Evolutionary conservation across 2,329 filamentous ascomycete genomes (phyloP), one percentile per base, ranked within the genome.

Genomic region (Xylariomycetidae sp.): DNA sequence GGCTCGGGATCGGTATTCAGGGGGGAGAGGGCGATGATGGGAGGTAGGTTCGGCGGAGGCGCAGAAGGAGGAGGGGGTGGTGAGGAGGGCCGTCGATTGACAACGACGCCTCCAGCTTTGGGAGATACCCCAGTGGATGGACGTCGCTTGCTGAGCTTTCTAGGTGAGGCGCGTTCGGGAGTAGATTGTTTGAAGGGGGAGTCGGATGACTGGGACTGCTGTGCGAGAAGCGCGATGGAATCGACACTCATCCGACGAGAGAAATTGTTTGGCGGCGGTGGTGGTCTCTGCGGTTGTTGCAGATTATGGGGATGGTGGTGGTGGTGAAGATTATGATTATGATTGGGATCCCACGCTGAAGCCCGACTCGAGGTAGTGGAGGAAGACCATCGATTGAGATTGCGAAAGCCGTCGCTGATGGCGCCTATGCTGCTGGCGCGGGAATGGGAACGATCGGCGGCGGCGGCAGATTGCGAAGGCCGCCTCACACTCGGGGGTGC

Each of bases 321-420:
- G n/a, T n/a, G n/a, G n/a, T n/a, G n/a, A n/a, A n/a, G n/a, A n/a
- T n/a, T n/a, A n/a, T n/a, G n/a, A n/a, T n/a, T n/a, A n/a, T n/a
- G n/a, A n/a, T n/a, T n/a, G n/a, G n/a, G 40, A 33, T 48, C 48
- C 40, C 49, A 45, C 27, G 47, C 44, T 29, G 67, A 70, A 23
- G 62, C 56, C 42, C 59, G 64, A 39, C 66, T 74, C 26, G 71
- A 74, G 7, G 59, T 52, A 31, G 71, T 72, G 11, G 72, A 76
- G 14, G 62, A 58, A 26, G 71, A 74, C 70, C 70, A 73, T 49
- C 70, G 66, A 49, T 74, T 69, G 40, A 70, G 59, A 42, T 66
- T 67, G 50, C 64, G 67, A 25, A 68, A 61, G 27, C 61, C 57
- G 36, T 72, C 67, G 49, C 58, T 65, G 41, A 59, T 36, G 16